Conservation (phyloP, 2,329 filamentous ascomycete genomes). For the Cladosporium austrohemisphaericum region DNA sequence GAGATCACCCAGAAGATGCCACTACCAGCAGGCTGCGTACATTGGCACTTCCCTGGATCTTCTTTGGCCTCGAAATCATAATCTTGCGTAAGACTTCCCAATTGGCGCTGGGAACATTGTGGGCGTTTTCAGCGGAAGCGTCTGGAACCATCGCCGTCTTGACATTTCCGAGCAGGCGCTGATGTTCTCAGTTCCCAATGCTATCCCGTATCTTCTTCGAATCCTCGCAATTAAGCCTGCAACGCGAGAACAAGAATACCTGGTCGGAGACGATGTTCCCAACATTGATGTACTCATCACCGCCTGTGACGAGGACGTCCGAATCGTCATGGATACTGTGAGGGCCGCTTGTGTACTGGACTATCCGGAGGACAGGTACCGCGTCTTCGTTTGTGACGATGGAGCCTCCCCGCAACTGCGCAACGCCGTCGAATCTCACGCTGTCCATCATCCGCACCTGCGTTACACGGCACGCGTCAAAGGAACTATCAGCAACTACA, state of each 20-base stretch:
- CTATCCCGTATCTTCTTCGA: slow-evolving; percentile 6
- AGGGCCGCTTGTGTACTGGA: slow-evolving; percentile 38
- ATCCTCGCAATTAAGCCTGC: slow-evolving; percentile 8
- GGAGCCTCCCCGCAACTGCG: slow-evolving; percentile 35
- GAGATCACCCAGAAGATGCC: not conserved
- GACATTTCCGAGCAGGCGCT: not conserved
- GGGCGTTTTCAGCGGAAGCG: too few species aligned
- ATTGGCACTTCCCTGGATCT: slow-evolving; percentile 9
- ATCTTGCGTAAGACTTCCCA: slow-evolving; percentile 1
- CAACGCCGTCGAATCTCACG: slow-evolving; percentile 33
- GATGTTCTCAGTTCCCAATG: not conserved
- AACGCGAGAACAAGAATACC: not conserved
- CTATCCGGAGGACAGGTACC: slow-evolving; percentile 38
- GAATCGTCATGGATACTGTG: slow-evolving; percentile 41
- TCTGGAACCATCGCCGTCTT: too few species aligned
- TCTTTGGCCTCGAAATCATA: slow-evolving; percentile 9
- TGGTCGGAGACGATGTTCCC: slow-evolving; percentile 31
- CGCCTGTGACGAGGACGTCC: slow-evolving; percentile 43
- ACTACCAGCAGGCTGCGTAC: not conserved
- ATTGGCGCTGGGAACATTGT: not conserved
- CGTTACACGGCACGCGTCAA: slow-evolving; percentile 44
- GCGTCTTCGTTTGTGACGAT: slow-evolving; percentile 42
- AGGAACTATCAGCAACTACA: slow-evolving; percentile 49
- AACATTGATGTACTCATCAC: slow-evolving; percentile 44
- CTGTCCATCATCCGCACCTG: slow-evolving; percentile 35